Percentiles rank a stretch among this genome's conserved stretches.
Conservation (phyloP, 306 rosid species). For the Carpinus viminea region DNA sequence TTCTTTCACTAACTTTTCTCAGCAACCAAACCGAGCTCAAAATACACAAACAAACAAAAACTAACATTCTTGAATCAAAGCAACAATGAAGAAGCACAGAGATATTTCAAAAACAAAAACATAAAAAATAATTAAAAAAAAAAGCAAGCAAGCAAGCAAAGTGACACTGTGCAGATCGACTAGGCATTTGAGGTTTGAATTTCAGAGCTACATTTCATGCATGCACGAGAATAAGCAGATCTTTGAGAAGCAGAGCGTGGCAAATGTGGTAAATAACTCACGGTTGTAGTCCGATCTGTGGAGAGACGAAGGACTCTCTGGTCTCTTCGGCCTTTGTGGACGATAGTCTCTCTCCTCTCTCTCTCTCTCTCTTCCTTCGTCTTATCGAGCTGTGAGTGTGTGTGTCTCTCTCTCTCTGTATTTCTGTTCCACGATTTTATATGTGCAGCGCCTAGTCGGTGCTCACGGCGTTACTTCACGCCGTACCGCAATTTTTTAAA, state of each 20-base stretch:
- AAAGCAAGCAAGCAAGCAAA: neutral
- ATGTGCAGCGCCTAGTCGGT: slow-evolving; percentile 50
- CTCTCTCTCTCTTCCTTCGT: neutral
- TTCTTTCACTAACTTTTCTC: slow-evolving; percentile 15
- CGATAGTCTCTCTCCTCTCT: neutral
- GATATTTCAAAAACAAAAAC: neutral
- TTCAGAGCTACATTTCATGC: slow-evolving; percentile 21
- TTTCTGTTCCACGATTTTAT: slow-evolving; percentile 48
- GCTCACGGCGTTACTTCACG: slow-evolving; percentile 65
- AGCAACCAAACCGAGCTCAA: slow-evolving; percentile 31
- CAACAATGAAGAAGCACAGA: slow-evolving; percentile 1
- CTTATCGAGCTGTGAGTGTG: slow-evolving; percentile 33
- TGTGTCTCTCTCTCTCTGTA: neutral
- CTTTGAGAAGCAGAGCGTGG: slow-evolving; percentile 5
- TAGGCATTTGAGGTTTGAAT: neutral
- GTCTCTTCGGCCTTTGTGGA: neutral
- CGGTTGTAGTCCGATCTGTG: slow-evolving; percentile 53
- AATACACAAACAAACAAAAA: neutral
- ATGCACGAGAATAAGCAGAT: slow-evolving; percentile 13
- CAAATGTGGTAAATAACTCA: slow-evolving; percentile 41
- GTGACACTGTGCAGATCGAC: slow-evolving; percentile 18
- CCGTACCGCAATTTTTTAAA: slow-evolving; percentile 16
- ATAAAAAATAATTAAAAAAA: too few relatives aligned
- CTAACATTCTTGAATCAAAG: neutral
- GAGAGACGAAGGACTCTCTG: slow-evolving; percentile 15